Base-by-base conservation (phyloP, 805 yeast genomes). In the Yamadazyma endophytica region DNA sequence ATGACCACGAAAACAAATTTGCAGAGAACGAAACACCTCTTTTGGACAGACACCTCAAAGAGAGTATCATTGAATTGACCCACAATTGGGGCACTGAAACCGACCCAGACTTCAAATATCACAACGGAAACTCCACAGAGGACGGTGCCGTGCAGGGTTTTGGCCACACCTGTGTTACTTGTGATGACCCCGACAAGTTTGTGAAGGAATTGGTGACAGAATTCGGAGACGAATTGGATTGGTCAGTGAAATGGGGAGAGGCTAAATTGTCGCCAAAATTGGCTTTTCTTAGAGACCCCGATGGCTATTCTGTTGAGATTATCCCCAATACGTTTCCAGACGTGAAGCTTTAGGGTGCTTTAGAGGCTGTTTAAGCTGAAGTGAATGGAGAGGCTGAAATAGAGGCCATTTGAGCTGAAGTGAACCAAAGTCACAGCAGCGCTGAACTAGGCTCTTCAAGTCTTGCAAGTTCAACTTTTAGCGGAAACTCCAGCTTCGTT, bases 31-130 rank as follows among this genome's bases (percentile, higher is more conserved):
- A 48, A n/a, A 21, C 43, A 15, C 17, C 12, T 5, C 43, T 52
- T 4, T 47, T 34, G 20, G 42, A 33, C 2, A 44, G 47, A 3
- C 71, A 66, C 43, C 56, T 70, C 5, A 31, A 44, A 31, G 87
- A 85, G 54, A 80, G 90, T 13, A 60, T 92, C 9, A 57, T 92
- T 33, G 98, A 92, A 61, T 70, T 92, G 52, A 90, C 97, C 28
- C 90, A 87, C 64, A 92, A 92, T 64, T 90, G 87, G 81, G 98
- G 97, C 14, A 86, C 97, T 14, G 98, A 92, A 54, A 50, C 62
- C 13, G 96, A 90, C 40, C 69, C 72, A 12, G 68, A 71, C 4
- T 85, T 87, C 62, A 61, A 69, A 31, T 92, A 90, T 58, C 95
- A 88, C 59, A 78, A 75, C 41, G 96, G 96, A 37, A 87, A 88